phyloP scores from a whole-genome alignment of 202 grass and related monocot species.

The Zizania palustris region DNA sequence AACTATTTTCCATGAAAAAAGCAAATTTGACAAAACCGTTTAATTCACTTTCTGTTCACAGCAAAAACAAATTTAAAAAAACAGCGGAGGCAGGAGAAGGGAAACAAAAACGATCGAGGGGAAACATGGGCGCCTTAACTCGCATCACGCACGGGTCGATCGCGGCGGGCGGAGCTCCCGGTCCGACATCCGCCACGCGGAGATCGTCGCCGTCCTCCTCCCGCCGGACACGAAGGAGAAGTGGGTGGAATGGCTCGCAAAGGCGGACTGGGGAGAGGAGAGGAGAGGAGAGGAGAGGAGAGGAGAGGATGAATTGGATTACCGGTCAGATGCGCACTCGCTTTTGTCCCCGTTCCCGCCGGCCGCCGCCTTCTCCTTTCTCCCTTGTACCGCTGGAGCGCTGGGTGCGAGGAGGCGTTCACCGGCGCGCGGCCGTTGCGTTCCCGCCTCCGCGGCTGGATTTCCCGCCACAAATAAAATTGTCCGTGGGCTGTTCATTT shows the following conservation, averaged over 20 bases:
- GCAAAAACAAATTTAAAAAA: too few species aligned
- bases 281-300: neutral
- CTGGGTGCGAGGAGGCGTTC: neutral
- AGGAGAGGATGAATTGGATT: conserved; percentile 47
- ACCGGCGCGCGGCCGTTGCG: neutral
- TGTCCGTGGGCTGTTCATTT: neutral
- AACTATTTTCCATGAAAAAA: too few species aligned
- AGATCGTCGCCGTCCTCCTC: neutral
- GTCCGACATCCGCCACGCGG: conserved; percentile 42
- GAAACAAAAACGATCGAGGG: neutral
- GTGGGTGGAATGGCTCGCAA: neutral
- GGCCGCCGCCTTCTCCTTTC: neutral
- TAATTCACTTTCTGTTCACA: too few species aligned
- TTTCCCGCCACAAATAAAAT: conserved; percentile 34
- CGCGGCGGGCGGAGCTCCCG: conserved; percentile 44
- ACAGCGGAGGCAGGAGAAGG: neutral
- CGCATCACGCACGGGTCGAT: conserved; percentile 40
- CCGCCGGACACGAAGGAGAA: neutral
- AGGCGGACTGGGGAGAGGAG: neutral
- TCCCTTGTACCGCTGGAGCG: neutral
- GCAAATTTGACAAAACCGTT: too few species aligned
- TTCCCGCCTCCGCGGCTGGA: too few species aligned
- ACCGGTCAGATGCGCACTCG: neutral
- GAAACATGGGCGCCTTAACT: neutral
- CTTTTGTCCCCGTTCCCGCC: neutral